Conservation (phyloP, 1,284 basidiomycete genomes). For the Cryptococcus floricola region DNA sequence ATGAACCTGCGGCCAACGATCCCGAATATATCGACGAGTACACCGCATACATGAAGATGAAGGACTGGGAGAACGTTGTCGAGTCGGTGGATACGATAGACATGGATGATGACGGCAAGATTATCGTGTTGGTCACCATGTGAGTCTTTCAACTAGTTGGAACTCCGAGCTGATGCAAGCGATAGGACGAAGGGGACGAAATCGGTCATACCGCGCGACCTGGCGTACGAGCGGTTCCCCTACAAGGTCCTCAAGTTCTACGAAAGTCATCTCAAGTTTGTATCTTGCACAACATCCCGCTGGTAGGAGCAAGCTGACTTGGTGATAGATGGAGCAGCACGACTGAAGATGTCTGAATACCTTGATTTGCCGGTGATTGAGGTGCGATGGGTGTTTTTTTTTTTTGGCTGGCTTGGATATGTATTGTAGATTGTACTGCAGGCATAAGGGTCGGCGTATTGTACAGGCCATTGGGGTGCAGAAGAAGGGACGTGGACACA, state of each 20-base stretch:
- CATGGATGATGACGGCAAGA: slow-evolving; percentile 20
- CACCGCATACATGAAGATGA: slow-evolving; percentile 35
- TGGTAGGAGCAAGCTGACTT: too few relatives aligned
- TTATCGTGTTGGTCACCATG: slow-evolving; percentile 45
- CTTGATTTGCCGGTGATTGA: too few relatives aligned
- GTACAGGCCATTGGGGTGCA: too few relatives aligned
- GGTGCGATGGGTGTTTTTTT: too few relatives aligned
- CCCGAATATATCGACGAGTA: slow-evolving; percentile 27
- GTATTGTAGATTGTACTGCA: too few relatives aligned
- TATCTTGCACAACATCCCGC: background rate
- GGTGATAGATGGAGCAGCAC: too few relatives aligned
- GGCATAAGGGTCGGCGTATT: too few relatives aligned
- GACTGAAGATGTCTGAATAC: too few relatives aligned
- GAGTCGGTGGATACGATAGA: slow-evolving; percentile 41
- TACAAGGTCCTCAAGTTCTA: slow-evolving; percentile 45
- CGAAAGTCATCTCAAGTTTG: slow-evolving; percentile 44
- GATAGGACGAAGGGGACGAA: slow-evolving; percentile 40
- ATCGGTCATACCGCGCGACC: slow-evolving; percentile 21
- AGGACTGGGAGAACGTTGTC: slow-evolving; percentile 45
- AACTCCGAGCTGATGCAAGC: background rate
- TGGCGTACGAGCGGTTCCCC: slow-evolving; percentile 40
- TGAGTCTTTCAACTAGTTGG: slow-evolving; percentile 19
- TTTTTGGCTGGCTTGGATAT: too few relatives aligned
- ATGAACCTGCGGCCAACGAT: slow-evolving; percentile 54
- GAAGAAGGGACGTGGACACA: too few relatives aligned